These are phyloP conservation scores for Viola odorata DNA, from an alignment of 345 rosid genomes.

Conservation along the genomic window DNA sequence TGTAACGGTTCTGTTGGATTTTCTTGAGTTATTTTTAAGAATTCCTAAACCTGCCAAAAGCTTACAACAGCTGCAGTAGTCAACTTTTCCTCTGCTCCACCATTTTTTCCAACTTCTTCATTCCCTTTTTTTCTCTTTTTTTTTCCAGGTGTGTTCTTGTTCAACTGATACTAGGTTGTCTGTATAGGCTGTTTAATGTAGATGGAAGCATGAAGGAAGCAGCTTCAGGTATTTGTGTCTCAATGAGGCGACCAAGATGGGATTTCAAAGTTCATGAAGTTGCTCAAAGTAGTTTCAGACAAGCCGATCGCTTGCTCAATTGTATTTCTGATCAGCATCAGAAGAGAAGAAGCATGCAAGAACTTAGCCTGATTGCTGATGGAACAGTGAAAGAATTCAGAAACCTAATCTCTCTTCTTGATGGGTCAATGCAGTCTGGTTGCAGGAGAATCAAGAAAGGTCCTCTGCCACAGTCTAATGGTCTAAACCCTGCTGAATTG, in stretches of 20 bases:
- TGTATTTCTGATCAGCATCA: slow-evolving; percentile 25
- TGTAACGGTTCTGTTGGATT: no score
- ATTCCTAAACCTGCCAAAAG: no score
- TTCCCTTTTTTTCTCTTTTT: background rate
- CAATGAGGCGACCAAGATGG: slow-evolving; percentile 19
- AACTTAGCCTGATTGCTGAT: slow-evolving; percentile 22
- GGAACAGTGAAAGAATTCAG: slow-evolving; percentile 23
- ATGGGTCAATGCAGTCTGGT: slow-evolving; percentile 17
- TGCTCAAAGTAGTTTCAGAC: slow-evolving; percentile 27
- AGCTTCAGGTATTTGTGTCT: slow-evolving; percentile 15
- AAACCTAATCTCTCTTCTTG: slow-evolving; percentile 24
- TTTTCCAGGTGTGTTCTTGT: background rate
- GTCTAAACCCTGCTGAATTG: slow-evolving; percentile 21
- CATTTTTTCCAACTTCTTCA: background rate
- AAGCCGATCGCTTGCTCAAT: slow-evolving; percentile 19
- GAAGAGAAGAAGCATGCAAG: slow-evolving; percentile 25
- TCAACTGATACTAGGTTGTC: background rate
- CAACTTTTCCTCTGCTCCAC: background rate
- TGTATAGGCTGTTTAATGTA: background rate
- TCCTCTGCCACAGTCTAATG: slow-evolving; percentile 17
- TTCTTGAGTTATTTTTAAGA: no score
- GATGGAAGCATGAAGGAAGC: slow-evolving; percentile 6
- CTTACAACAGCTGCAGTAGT: background rate
- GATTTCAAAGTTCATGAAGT: slow-evolving; percentile 22
- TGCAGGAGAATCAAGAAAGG: slow-evolving; percentile 32